Conservation (phyloP, 495 filamentous ascomycete genomes). For the Penicillium silybi region DNA sequence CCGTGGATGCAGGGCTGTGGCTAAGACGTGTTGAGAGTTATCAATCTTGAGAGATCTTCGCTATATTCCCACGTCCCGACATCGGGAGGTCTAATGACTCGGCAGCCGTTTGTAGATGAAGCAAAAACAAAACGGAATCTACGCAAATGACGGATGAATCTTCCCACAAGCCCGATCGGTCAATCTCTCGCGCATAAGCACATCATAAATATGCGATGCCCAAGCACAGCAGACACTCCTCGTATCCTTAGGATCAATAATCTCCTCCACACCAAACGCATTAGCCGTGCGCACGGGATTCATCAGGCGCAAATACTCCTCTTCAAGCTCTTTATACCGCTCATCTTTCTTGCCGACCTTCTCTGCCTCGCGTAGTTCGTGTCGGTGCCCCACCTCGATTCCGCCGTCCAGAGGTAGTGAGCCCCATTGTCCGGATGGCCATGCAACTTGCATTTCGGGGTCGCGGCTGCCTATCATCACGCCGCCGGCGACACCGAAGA, state of each 20-base stretch:
- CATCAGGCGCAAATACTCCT: slow-evolving; percentile 57
- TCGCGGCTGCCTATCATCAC: slow-evolving; percentile 59
- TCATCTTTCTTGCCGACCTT: slow-evolving; percentile 45
- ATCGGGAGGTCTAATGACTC: not conserved
- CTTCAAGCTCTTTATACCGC: slow-evolving; percentile 51
- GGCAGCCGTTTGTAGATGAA: not conserved
- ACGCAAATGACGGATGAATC: slow-evolving; percentile 48
- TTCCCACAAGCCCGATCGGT: slow-evolving; percentile 48
- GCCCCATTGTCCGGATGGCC: slow-evolving; percentile 61
- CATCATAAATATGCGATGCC: slow-evolving; percentile 52
- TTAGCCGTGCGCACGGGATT: slow-evolving; percentile 62
- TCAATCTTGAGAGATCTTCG: not conserved
- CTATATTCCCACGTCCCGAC: not conserved
- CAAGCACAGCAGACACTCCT: slow-evolving; percentile 50
- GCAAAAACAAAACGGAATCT: not conserved
- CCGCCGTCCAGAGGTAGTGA: slow-evolving; percentile 57
- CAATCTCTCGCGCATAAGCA: slow-evolving; percentile 44
- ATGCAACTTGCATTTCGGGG: slow-evolving; percentile 55
- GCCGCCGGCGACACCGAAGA: slow-evolving; percentile 58
- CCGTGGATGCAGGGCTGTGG: not conserved
- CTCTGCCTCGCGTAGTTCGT: slow-evolving; percentile 54
- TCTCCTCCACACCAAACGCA: slow-evolving; percentile 61
- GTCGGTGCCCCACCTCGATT: slow-evolving; percentile 58
- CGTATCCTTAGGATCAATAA: slow-evolving; percentile 58
- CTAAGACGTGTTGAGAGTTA: not conserved